phyloP scores from a whole-genome alignment of 2,329 filamentous ascomycete genomes.

The Aspergillus nomiae region DNA sequence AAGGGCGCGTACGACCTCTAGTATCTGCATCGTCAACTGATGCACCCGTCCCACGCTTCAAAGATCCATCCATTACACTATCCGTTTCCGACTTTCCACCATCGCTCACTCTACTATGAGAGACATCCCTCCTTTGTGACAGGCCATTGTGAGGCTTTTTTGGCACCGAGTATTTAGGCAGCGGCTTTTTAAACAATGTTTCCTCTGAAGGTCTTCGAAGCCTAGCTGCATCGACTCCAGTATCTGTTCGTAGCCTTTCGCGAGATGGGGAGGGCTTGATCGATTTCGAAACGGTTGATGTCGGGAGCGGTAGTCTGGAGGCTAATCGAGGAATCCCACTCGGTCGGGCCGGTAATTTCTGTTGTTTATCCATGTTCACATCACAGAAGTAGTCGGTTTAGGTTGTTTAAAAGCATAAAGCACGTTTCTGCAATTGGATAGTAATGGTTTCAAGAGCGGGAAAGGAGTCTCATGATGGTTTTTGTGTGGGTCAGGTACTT shows the following conservation, averaged over 20 bases:
- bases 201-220: slow-evolving; percentile 44
- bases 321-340: slow-evolving; percentile 52
- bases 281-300: slow-evolving; percentile 40
- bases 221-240: slow-evolving; percentile 39
- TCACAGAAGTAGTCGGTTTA: neutral
- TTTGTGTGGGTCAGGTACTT: neutral
- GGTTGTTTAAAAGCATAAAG: neutral
- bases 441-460: neutral
- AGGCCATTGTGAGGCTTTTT: slow-evolving; percentile 22
- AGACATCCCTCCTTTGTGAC: slow-evolving; percentile 24
- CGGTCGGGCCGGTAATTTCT: slow-evolving; percentile 30
- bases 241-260: slow-evolving; percentile 48
- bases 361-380: slow-evolving; percentile 38
- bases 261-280: slow-evolving; percentile 51
- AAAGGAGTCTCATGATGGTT: slow-evolving; percentile 8
- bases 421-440: neutral
- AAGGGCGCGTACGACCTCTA: slow-evolving; percentile 33
- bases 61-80: slow-evolving; percentile 11
- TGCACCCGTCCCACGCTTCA: slow-evolving; percentile 19
- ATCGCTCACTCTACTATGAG: slow-evolving; percentile 22
- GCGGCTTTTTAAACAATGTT: slow-evolving; percentile 38
- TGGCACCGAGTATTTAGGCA: slow-evolving; percentile 28
- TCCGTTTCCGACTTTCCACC: slow-evolving; percentile 18
- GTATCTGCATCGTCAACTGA: slow-evolving; percentile 22
- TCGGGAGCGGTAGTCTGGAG: slow-evolving; percentile 57